Evolutionary conservation across 768 basidiomycete species (phyloP), one percentile per base, ranked within the genome.

Genomic region (Tulasnella sp.): DNA sequence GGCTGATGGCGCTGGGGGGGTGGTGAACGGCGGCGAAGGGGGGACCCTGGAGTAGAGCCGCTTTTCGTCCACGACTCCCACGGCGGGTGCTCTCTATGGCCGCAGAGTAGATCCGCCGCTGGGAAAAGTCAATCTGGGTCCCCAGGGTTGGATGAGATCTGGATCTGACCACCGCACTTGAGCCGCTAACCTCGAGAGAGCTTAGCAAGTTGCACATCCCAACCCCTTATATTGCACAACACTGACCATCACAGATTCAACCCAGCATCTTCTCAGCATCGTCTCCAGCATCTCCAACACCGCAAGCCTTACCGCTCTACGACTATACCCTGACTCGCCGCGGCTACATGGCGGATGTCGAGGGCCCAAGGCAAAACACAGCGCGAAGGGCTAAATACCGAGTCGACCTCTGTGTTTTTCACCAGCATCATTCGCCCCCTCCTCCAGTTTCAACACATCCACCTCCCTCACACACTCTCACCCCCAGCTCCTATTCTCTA

Each of bases 91-190:
- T 74, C 73, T 74, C 73, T 74, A 74, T 40, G 44, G 73, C 73
- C 73, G 73, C 73, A 21, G 21, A n/a, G 44, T 40, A 74, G 73
- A 74, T 74, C 73, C 73, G 73, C 73, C 73, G 73, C 73, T 46
- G 73, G 73, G 73, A 74, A 40, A 46, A 74, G 73, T 46, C 73
- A 74, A 74, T 74, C 73, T 74, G 73, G 73, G 0, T 38, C 1
- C n/a, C 16, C 56, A 68, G 73, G n/a, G 44, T 27, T 27, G 72
- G 72, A 73, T 74, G 38, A 46, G 73, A 74, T 74, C 73, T 74
- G 73, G 73, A 74, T 74, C 73, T 74, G 39, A 42, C 39, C 73
- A 74, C 73, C 73, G 73, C 73, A 74, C 73, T 74, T 74, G 73
- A 31, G 73, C 73, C 73, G 73, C 62, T 68, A 68, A 68, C 62